phyloP scores from a whole-genome alignment of 23 red algal species.

The Agarophyton chilense region DNA sequence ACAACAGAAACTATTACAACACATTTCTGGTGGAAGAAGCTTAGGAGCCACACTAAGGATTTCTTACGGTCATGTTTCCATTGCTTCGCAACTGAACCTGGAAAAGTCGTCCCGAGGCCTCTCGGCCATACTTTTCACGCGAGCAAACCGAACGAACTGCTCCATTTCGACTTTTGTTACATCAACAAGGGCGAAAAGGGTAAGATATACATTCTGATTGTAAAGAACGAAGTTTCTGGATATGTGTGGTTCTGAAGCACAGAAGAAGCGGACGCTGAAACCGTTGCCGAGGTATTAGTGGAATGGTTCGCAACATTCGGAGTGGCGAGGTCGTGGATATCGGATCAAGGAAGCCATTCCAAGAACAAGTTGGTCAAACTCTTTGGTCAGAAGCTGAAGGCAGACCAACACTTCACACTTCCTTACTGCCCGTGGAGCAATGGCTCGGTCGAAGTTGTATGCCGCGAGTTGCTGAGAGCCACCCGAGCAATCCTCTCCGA shows the following conservation, averaged over 20 bases:
- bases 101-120: slow-evolving; percentile 6
- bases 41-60: neutral
- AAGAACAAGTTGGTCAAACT: neutral
- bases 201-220: slow-evolving; percentile 27
- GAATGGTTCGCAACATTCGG: neutral
- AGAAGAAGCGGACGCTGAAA: slow-evolving; percentile 28
- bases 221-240: slow-evolving; percentile 38
- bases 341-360: slow-evolving; percentile 2
- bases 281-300: slow-evolving; percentile 15
- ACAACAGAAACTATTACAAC: slow-evolving; percentile 2
- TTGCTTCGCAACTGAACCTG: neutral
- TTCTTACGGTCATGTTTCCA: slow-evolving; percentile 13
- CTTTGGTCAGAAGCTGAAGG: neutral
- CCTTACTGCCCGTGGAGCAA: neutral
- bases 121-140: slow-evolving; percentile 12
- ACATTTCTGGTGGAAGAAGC: slow-evolving; percentile 28
- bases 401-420: slow-evolving; percentile 26
- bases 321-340: neutral
- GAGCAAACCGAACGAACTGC: neutral
- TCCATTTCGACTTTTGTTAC: slow-evolving; percentile 53
- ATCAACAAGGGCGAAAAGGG: slow-evolving; percentile 12
- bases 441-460: slow-evolving; percentile 45
- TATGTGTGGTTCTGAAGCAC: neutral
- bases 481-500: neutral
- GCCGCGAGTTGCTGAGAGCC: neutral